phyloP scores from a whole-genome alignment of 169 alveolate species.

The Babesia bigemina region DNA sequence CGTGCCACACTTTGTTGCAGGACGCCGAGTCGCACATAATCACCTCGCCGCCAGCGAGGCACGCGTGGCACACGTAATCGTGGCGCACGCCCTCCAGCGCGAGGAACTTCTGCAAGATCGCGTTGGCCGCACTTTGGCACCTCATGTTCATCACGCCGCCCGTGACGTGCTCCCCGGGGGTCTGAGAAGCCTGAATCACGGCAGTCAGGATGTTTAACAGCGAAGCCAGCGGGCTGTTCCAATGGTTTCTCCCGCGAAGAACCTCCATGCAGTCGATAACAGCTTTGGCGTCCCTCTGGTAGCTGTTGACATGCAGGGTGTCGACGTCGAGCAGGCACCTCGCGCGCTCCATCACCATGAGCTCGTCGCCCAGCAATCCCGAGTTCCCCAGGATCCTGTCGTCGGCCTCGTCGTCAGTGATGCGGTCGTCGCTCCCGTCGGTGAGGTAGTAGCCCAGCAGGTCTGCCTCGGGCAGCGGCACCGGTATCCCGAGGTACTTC shows the following conservation, averaged over 20 bases:
- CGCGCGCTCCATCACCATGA: conserved; percentile 11
- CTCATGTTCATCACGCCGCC: conserved; percentile 7
- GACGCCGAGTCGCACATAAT: conserved; percentile 66
- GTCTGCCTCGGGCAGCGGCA: conserved; percentile 60
- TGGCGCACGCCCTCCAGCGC: conserved; percentile 48
- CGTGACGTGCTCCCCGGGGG: neutral
- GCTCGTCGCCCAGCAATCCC: conserved; percentile 7
- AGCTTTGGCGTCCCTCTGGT: neutral
- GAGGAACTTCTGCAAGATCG: conserved; percentile 43
- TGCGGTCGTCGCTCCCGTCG: conserved; percentile 79
- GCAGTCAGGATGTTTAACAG: neutral
- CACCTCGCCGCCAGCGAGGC: conserved; percentile 76
- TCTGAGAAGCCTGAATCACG: neutral
- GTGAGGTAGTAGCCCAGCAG: conserved; percentile 76
- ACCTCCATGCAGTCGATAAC: neutral
- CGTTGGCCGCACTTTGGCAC: conserved; percentile 7
- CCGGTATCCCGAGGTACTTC: conserved; percentile 68
- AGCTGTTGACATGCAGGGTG: neutral
- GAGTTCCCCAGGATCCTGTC: neutral
- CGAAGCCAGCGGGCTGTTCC: conserved; percentile 11
- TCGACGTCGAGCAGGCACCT: neutral
- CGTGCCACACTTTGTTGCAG: conserved; percentile 75
- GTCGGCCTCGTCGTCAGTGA: conserved; percentile 60
- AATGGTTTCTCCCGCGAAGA: neutral
- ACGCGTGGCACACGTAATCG: conserved; percentile 70